These are phyloP conservation scores for Apiospora koreana DNA, from an alignment of 2,329 filamentous ascomycete species.

Conservation along the genomic window DNA sequence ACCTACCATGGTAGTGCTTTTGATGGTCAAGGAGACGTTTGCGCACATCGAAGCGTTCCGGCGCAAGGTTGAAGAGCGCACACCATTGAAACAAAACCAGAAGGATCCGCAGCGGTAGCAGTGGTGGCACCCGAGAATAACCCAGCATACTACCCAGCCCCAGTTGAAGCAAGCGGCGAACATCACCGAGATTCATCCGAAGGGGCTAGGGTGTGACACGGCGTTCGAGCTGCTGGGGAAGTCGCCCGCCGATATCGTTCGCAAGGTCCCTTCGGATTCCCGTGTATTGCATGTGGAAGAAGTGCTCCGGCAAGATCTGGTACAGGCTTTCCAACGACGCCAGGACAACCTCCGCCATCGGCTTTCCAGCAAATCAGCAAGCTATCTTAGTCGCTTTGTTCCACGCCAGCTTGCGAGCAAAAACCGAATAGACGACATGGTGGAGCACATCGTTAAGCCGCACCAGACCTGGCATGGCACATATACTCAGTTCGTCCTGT, in stretches of 20 bases:
- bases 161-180: not conserved
- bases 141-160: not conserved
- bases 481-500: conserved; percentile 34
- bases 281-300: conserved; percentile 42
- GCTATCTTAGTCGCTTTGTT: conserved; percentile 15
- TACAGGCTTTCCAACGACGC: conserved; percentile 30
- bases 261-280: conserved; percentile 30
- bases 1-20: conserved; percentile 21
- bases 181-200: not conserved
- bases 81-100: conserved; percentile 16
- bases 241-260: conserved; percentile 35
- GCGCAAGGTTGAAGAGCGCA: conserved; percentile 12
- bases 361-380: conserved; percentile 21
- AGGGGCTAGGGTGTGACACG: too few relatives aligned
- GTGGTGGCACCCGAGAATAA: not conserved
- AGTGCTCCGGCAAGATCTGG: conserved; percentile 36
- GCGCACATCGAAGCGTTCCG: conserved; percentile 15
- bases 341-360: conserved; percentile 26
- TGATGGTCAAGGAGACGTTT: conserved; percentile 19
- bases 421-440: conserved; percentile 31
- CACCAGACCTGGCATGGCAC: conserved; percentile 44
- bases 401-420: conserved; percentile 15
- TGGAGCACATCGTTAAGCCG: conserved; percentile 37
- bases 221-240: conserved; percentile 33
- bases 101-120: conserved; percentile 17